Conservation (phyloP, 176 grass and related monocot genomes). For the Thinopyrum elongatum region DNA sequence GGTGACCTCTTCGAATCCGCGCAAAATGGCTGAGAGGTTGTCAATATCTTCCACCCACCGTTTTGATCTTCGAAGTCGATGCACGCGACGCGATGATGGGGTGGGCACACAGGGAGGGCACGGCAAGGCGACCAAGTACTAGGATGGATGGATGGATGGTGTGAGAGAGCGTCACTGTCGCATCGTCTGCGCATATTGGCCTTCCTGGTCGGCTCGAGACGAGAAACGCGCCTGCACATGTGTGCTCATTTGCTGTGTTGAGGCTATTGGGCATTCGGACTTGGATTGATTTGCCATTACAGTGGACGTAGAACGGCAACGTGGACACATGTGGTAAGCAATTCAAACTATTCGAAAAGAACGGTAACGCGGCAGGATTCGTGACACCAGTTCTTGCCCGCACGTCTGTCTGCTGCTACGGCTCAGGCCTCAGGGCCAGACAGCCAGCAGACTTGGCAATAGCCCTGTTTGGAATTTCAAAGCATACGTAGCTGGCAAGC, state of each 20-base stretch:
- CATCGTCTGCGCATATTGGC: not conserved
- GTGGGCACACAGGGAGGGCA: not conserved
- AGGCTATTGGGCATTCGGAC: not conserved
- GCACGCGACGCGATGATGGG: not conserved
- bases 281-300: no score
- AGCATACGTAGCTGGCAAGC: no score
- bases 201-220: not conserved
- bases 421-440: not conserved
- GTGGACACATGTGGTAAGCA: no score
- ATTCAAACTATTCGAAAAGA: no score
- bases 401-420: not conserved
- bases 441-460: not conserved
- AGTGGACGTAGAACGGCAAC: no score
- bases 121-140: not conserved
- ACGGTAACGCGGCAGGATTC: not conserved
- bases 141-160: not conserved
- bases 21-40: no score
- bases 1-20: no score
- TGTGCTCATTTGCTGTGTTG: not conserved
- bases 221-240: not conserved
- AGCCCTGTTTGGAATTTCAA: no score
- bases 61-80: not conserved
- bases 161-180: not conserved
- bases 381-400: not conserved
- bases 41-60: not conserved